These are phyloP conservation scores for Fusarium sambucinum DNA, from an alignment of 2,329 filamentous ascomycete genomes.

Conservation along the genomic window DNA sequence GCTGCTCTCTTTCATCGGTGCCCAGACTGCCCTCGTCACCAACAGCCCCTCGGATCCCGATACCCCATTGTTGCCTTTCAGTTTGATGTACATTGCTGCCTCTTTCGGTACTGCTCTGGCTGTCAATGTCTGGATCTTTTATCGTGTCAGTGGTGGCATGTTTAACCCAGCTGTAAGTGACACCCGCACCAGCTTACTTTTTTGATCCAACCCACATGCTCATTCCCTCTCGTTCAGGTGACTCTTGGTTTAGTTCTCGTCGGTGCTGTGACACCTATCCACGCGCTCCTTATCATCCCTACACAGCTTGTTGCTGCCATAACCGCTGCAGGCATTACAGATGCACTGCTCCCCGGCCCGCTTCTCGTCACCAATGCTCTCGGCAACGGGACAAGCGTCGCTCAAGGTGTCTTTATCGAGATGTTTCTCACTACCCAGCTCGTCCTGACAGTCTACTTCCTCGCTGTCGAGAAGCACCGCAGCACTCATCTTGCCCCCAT, in stretches of 20 bases:
- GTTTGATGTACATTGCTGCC: conserved; percentile 63
- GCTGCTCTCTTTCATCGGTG: conserved; percentile 57
- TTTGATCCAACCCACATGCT: conserved; percentile 6
- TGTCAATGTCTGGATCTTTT: conserved; percentile 69
- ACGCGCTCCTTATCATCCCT: conserved; percentile 64
- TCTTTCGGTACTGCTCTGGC: conserved; percentile 64
- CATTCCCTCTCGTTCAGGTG: conserved; percentile 50
- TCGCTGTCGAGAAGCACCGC: conserved; percentile 79
- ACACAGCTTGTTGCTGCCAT: conserved; percentile 71
- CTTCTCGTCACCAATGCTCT: conserved; percentile 69
- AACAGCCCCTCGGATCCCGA: conserved; percentile 46
- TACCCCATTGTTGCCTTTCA: conserved; percentile 50
- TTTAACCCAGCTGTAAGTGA: conserved; percentile 63
- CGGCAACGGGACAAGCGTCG: conserved; percentile 61
- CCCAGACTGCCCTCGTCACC: conserved; percentile 54
- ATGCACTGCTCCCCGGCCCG: conserved; percentile 68
- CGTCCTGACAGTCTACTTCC: conserved; percentile 74
- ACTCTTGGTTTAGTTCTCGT: conserved; percentile 71
- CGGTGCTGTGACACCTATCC: conserved; percentile 66
- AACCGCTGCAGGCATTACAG: conserved; percentile 68
- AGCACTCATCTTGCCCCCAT: conserved; percentile 78
- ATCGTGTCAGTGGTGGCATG: conserved; percentile 64
- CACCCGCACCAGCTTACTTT: background rate
- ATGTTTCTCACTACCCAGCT: conserved; percentile 74
- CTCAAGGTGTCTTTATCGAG: conserved; percentile 74